Evolutionary conservation across 129 eudicot species (phyloP).

Genomic region (Saposhnikovia divaricata): DNA sequence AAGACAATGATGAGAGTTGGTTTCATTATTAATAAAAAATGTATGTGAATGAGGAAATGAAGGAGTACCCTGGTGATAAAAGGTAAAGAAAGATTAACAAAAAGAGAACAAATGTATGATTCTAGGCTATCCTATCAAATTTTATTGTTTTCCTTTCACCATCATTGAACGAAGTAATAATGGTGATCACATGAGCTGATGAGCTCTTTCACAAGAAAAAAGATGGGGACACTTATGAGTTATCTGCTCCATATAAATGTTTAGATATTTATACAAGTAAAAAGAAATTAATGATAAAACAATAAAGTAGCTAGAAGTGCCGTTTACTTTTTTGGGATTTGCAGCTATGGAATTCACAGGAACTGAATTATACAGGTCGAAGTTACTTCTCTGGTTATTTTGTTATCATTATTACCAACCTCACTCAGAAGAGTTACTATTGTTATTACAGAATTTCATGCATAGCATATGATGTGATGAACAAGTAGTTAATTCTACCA

Average conservation of each 20-base stretch:
- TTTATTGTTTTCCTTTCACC: neutral
- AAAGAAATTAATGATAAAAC: neutral
- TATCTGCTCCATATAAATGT: constrained; percentile 21
- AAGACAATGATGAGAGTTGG: constrained; percentile 9
- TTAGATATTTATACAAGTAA: no score
- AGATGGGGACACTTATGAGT: constrained; percentile 39
- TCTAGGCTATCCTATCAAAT: neutral
- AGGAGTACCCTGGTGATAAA: constrained; percentile 1
- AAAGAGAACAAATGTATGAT: neutral
- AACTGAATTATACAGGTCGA: neutral
- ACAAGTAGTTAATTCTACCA: neutral
- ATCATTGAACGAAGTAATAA: constrained; percentile 29
- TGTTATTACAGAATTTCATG: neutral
- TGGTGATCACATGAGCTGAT: constrained; percentile 55
- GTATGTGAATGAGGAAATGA: neutral
- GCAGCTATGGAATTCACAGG: neutral
- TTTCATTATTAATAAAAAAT: neutral
- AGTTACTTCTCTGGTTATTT: neutral
- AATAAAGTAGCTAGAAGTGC: neutral
- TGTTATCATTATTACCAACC: neutral
- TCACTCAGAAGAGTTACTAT: neutral
- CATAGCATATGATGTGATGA: neutral
- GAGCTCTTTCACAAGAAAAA: constrained; percentile 29
- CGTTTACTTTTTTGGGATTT: constrained; percentile 8
- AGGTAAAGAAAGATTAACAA: neutral